A percentile compares a stretch with the other conserved stretches of the same genome.
phyloP scores from a whole-genome alignment of 768 basidiomycete species.

The Scleroderma citrinum region DNA sequence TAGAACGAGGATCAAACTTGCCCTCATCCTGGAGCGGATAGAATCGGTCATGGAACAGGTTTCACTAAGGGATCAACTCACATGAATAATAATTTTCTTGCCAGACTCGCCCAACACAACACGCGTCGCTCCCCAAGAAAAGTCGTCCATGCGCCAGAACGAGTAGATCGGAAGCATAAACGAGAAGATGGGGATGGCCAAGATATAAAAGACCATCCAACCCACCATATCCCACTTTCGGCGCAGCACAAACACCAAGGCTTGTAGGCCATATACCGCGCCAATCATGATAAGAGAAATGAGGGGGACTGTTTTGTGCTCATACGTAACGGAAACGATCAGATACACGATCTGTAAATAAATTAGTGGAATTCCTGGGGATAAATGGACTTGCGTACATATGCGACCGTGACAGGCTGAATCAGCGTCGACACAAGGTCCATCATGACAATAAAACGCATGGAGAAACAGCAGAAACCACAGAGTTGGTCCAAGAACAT shows the following conservation, averaged over 20 bases:
- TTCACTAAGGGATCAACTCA: constrained; percentile 33
- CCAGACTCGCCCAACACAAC: constrained; percentile 90
- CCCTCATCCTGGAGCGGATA: constrained; percentile 73
- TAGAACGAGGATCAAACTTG: constrained; percentile 89
- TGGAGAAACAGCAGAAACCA: constrained; percentile 98
- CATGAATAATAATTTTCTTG: constrained; percentile 93
- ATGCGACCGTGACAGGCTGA: constrained; percentile 82
- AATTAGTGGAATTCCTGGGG: background rate
- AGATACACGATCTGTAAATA: constrained; percentile 73
- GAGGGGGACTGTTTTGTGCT: constrained; percentile 63
- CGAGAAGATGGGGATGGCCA: constrained; percentile 90
- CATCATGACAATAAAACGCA: constrained; percentile 98
- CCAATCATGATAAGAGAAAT: constrained; percentile 90
- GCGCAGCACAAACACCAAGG: constrained; percentile 83
- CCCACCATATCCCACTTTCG: constrained; percentile 99
- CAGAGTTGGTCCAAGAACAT: constrained; percentile 88
- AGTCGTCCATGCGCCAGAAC: constrained; percentile 98
- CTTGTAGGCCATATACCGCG: constrained; percentile 92
- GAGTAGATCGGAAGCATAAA: constrained; percentile 91
- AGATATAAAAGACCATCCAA: constrained; percentile 95
- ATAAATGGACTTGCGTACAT: constrained; percentile 48
- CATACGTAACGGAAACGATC: constrained; percentile 68
- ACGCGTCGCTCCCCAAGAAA: constrained; percentile 93
- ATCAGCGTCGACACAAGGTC: constrained; percentile 85
- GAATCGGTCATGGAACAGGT: constrained; percentile 2